Evolutionary conservation across 2,329 filamentous ascomycete species (phyloP).

Genomic region (Alternaria gansuensis): DNA sequence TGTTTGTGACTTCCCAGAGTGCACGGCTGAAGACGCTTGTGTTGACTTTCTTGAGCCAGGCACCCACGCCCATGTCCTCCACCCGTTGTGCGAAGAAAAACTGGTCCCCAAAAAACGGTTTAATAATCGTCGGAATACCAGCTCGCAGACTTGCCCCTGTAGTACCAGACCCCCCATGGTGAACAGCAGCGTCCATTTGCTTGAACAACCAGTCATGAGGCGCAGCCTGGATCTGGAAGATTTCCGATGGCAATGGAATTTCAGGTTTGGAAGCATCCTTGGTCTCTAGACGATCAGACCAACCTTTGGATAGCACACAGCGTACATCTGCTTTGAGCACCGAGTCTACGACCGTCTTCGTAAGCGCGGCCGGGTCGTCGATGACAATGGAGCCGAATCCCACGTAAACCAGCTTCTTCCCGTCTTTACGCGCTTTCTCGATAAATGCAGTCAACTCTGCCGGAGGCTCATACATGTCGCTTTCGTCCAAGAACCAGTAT

Average conservation of each 20-base stretch:
- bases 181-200: slow-evolving; percentile 91
- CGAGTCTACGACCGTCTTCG: slow-evolving; percentile 89
- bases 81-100: slow-evolving; percentile 93
- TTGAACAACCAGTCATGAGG: slow-evolving; percentile 97
- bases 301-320: slow-evolving; percentile 94
- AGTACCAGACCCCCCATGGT: slow-evolving; percentile 94
- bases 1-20: slow-evolving; percentile 90
- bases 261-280: slow-evolving; percentile 68
- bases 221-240: slow-evolving; percentile 86
- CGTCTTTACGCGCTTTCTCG: slow-evolving; percentile 77
- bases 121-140: slow-evolving; percentile 91
- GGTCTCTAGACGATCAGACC: slow-evolving; percentile 82
- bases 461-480: slow-evolving; percentile 73
- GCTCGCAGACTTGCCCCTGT: slow-evolving; percentile 92
- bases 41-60: slow-evolving; percentile 88
- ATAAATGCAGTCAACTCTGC: slow-evolving; percentile 83
- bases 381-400: slow-evolving; percentile 98
- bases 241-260: slow-evolving; percentile 77
- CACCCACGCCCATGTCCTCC: slow-evolving; percentile 91
- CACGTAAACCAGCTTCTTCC: slow-evolving; percentile 94
- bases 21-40: slow-evolving; percentile 85
- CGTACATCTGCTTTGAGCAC: slow-evolving; percentile 91
- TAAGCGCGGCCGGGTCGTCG: slow-evolving; percentile 85
- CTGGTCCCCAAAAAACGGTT: slow-evolving; percentile 97
- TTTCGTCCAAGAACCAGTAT: slow-evolving; percentile 95